A percentile compares a stretch with the other conserved stretches of the same genome.
phyloP scores from a whole-genome alignment of 140 eudicot species.

The Stevia rebaudiana region DNA sequence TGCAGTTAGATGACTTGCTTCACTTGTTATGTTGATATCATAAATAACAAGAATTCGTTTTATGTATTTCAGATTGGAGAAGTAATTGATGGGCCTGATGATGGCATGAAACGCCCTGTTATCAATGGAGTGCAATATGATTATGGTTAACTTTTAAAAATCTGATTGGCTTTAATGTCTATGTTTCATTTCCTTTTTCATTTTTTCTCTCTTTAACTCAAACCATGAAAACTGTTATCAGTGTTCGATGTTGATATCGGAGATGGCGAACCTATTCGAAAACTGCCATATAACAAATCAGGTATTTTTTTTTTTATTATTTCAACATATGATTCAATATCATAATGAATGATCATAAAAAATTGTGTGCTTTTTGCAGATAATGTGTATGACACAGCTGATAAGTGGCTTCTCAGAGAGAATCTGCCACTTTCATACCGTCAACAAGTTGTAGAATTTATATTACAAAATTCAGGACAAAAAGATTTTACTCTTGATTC shows the following conservation, averaged over 20 bases:
- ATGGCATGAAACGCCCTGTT: slow-evolving; percentile 62
- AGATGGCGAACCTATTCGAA: slow-evolving; percentile 94
- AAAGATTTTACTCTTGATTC: slow-evolving; percentile 65
- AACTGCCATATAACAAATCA: slow-evolving; percentile 88
- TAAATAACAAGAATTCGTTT: background rate
- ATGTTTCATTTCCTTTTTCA: background rate
- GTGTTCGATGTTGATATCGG: slow-evolving; percentile 98
- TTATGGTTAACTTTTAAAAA: slow-evolving; percentile 52
- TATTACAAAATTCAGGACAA: slow-evolving; percentile 84
- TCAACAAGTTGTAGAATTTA: slow-evolving; percentile 90
- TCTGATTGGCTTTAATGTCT: slow-evolving; percentile 3
- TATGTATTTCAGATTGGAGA: slow-evolving; percentile 66
- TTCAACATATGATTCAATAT: slow-evolving; percentile 8
- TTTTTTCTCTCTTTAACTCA: slow-evolving; percentile 14
- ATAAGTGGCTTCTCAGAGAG: slow-evolving; percentile 90
- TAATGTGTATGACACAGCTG: slow-evolving; percentile 85
- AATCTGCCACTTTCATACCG: slow-evolving; percentile 80
- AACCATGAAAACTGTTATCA: slow-evolving; percentile 23
- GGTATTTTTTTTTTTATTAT: slow-evolving; percentile 37
- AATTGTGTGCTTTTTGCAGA: slow-evolving; percentile 33
- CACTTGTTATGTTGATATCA: slow-evolving; percentile 5
- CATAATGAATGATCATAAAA: background rate
- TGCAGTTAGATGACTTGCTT: slow-evolving; percentile 17
- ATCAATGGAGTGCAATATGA: slow-evolving; percentile 83
- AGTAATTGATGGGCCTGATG: slow-evolving; percentile 98